A percentile compares a stretch with the other conserved stretches of the same genome.
phyloP scores from a whole-genome alignment of 331 rosid genomes.

The Saraca asoca region DNA sequence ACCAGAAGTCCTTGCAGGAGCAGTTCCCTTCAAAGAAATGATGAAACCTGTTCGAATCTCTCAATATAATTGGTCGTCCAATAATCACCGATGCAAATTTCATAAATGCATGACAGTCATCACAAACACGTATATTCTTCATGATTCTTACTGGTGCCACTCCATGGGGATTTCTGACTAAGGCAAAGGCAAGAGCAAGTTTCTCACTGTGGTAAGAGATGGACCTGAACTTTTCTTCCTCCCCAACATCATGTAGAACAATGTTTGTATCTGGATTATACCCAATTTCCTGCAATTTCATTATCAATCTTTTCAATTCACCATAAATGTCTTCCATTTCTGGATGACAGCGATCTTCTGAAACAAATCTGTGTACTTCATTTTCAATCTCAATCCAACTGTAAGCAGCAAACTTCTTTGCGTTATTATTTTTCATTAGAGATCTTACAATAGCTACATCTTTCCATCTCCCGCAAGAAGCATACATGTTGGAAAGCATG shows the following conservation, averaged over 20 bases:
- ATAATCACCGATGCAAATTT: slow-evolving; percentile 44
- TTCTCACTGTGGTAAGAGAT: slow-evolving; percentile 60
- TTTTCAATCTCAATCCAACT: slow-evolving; percentile 54
- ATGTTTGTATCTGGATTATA: slow-evolving; percentile 46
- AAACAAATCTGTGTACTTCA: slow-evolving; percentile 51
- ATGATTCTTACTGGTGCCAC: slow-evolving; percentile 54
- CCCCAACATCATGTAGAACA: slow-evolving; percentile 58
- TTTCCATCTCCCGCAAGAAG: slow-evolving; percentile 58
- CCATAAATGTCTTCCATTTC: slow-evolving; percentile 40
- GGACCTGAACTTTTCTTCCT: slow-evolving; percentile 56
- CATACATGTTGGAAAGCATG: slow-evolving; percentile 59
- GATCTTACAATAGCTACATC: slow-evolving; percentile 49
- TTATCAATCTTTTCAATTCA: slow-evolving; percentile 42
- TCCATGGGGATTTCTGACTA: slow-evolving; percentile 45
- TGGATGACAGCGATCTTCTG: slow-evolving; percentile 49
- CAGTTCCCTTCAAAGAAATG: slow-evolving; percentile 53
- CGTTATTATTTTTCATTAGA: slow-evolving; percentile 47
- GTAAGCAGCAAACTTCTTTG: slow-evolving; percentile 57
- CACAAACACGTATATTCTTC: slow-evolving; percentile 57
- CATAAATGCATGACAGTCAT: slow-evolving; percentile 58
- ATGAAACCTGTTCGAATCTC: slow-evolving; percentile 58
- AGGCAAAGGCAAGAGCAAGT: slow-evolving; percentile 59
- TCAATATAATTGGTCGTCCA: slow-evolving; percentile 44
- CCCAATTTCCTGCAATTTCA: slow-evolving; percentile 42
- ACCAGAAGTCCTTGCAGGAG: slow-evolving; percentile 61